Base-by-base conservation (phyloP, 2,329 filamentous ascomycete species). In the Talaromyces sp. region DNA sequence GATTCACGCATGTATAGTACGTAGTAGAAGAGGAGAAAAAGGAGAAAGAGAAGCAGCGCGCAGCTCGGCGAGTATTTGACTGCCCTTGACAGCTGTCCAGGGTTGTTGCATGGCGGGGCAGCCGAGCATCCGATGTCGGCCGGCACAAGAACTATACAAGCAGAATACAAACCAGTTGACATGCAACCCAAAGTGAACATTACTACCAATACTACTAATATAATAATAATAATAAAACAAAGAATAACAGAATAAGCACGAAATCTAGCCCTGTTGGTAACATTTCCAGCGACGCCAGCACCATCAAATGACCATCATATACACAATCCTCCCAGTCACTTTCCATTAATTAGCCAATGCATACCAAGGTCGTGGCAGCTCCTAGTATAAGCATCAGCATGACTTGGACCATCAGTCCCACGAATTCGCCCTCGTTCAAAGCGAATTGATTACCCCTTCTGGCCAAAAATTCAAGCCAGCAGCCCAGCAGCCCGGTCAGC, bases 401-500 rank as follows among this genome's bases (percentile, higher is more conserved):
- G 4, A 38, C 14, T 35, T 35, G 31, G 13, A 3, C 11, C 5
- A 38, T 38, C 35, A 7, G 17, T n/a, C 5, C 35, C 35, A 7
- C 35, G n/a, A n/a, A 2, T n/a, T 13, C 11, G 4, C 11, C 35
- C 14, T 6, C 14, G 4, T 38, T n/a, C 35, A 17, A 38, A 38
- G 35, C 35, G 35, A n/a, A 38, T n/a, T 38, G 35, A 38, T 38
- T 35, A 35, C 32, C 32, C 31, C n/a, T 21, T 6, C 43, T 46
- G 9, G 14, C n/a, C 8, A n/a, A 46, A 24, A 19, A 13, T 1
- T 38, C 17, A 62, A 14, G 57, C 53, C 53, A 62, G 21, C 19
- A 68, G 71, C 72, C 58, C 69, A 67, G 62, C 63, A 27, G 68
- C 65, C 46, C 86, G 62, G 74, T 69, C 76, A 26, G 77, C 79